A percentile compares a stretch with the other conserved stretches of the same genome.
These are phyloP conservation scores for Elaeis guineensis DNA, from an alignment of 176 grass and related monocot genomes.

Conservation along the genomic window DNA sequence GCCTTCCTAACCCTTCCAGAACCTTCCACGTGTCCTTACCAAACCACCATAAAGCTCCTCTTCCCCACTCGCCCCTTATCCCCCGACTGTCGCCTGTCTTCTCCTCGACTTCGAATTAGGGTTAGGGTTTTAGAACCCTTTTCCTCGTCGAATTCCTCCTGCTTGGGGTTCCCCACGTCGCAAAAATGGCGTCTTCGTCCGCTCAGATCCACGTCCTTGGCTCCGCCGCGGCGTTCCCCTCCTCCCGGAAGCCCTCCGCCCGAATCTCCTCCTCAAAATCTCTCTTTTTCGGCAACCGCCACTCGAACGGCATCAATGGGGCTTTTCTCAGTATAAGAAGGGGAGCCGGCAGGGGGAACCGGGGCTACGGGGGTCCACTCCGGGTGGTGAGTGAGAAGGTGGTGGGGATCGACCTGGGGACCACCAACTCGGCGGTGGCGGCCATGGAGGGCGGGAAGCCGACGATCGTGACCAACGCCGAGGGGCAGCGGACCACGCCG, in stretches of 20 bases:
- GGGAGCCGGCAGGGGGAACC: not conserved
- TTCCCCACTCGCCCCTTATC: slow-evolving; percentile 10
- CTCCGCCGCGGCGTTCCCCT: slow-evolving; percentile 38
- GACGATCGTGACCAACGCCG: slow-evolving; percentile 92
- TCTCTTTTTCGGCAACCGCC: slow-evolving; percentile 43
- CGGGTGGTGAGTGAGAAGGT: slow-evolving; percentile 92
- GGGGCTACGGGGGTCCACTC: slow-evolving; percentile 31
- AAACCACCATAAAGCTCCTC: slow-evolving; percentile 10
- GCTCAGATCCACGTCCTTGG: slow-evolving; percentile 25
- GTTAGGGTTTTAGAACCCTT: not conserved
- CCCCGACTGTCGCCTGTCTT: not conserved
- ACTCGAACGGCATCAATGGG: slow-evolving; percentile 5
- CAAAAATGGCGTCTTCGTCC: slow-evolving; percentile 20
- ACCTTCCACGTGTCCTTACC: slow-evolving; percentile 19
- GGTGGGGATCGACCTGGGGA: slow-evolving; percentile 90
- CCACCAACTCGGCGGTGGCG: slow-evolving; percentile 92
- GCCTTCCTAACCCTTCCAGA: slow-evolving; percentile 17
- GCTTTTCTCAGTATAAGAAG: not conserved
- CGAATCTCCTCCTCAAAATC: slow-evolving; percentile 24
- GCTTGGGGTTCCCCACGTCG: not conserved
- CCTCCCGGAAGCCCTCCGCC: slow-evolving; percentile 22
- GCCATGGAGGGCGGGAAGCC: slow-evolving; percentile 99
- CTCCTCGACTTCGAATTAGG: not conserved
- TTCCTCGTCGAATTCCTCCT: not conserved
- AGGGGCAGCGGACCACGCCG: slow-evolving; percentile 87